Percentiles rank a stretch among this genome's conserved stretches.
These are phyloP conservation scores for Eutrema salsugineum DNA, from an alignment of 441 rosid genomes.

Conservation along the genomic window DNA sequence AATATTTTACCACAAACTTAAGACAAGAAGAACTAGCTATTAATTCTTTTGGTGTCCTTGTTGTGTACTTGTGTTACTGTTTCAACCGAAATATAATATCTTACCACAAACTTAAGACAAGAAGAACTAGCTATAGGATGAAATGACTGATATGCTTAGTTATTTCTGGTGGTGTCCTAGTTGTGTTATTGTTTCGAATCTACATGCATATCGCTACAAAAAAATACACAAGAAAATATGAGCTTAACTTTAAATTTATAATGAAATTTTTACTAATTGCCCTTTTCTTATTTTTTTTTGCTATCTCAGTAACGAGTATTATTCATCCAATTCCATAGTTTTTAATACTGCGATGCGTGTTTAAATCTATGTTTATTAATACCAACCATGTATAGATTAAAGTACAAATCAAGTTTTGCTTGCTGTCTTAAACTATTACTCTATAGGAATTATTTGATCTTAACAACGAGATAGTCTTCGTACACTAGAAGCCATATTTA, in stretches of 20 bases:
- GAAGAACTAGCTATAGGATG: background rate
- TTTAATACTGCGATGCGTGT: background rate
- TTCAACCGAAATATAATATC: background rate
- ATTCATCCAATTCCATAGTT: background rate
- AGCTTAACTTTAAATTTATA: background rate
- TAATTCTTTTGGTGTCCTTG: background rate
- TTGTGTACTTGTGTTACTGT: too few relatives aligned
- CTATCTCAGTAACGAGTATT: background rate
- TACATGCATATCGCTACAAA: background rate
- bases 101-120: background rate
- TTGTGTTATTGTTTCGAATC: too few relatives aligned
- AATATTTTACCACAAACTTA: background rate
- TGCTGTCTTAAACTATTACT: background rate
- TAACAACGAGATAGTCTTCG: background rate
- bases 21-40: background rate
- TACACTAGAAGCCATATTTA: background rate
- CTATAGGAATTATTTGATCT: background rate
- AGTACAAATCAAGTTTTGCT: background rate
- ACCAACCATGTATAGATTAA: background rate
- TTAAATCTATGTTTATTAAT: background rate
- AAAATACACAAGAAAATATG: background rate
- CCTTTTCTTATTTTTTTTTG: background rate
- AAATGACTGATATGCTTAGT: background rate
- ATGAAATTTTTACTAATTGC: background rate
- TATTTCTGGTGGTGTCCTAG: background rate